Evolutionary conservation across 2,329 filamentous ascomycete genomes (phyloP).

Genomic region (Pestalotiopsis sp.): DNA sequence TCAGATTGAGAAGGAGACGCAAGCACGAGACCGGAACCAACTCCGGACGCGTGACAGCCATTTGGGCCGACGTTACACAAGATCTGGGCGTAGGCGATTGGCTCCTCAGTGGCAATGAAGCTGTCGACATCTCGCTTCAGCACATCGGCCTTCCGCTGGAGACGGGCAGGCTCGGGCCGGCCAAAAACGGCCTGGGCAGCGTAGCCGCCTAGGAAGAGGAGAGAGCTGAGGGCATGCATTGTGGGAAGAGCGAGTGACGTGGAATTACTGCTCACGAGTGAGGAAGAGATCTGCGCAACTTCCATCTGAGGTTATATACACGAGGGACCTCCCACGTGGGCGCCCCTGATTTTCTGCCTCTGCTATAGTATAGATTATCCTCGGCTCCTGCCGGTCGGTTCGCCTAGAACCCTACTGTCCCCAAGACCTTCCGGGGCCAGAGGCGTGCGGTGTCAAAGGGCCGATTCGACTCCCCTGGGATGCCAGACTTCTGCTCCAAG

Average conservation of each 20-base stretch:
- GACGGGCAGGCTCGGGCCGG: conserved; percentile 36
- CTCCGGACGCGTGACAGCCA: conserved; percentile 53
- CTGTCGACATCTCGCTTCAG: conserved; percentile 52
- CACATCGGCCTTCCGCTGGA: conserved; percentile 37
- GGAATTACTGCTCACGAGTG: conserved; percentile 22
- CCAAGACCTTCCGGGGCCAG: neutral
- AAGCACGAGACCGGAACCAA: conserved; percentile 54
- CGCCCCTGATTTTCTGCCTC: neutral
- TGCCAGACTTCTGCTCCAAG: neutral
- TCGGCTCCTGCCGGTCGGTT: conserved; percentile 9
- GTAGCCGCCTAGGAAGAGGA: conserved; percentile 52
- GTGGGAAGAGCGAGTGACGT: conserved; percentile 38
- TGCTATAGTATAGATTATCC: conserved; percentile 1
- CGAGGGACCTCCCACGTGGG: conserved; percentile 16
- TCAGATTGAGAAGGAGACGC: conserved; percentile 56
- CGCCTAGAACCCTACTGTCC: neutral
- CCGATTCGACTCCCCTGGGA: conserved; percentile 9
- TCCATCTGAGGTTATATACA: conserved; percentile 32
- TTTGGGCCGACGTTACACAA: conserved; percentile 62
- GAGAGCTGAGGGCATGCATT: conserved; percentile 54
- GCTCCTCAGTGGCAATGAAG: conserved; percentile 55
- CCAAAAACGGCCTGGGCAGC: conserved; percentile 55
- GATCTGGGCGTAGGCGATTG: conserved; percentile 53
- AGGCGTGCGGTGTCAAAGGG: conserved; percentile 13
- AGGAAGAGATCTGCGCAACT: conserved; percentile 16